These are phyloP conservation scores for Exserohilum rostratum DNA, from an alignment of 2,329 filamentous ascomycete genomes.

Conservation along the genomic window DNA sequence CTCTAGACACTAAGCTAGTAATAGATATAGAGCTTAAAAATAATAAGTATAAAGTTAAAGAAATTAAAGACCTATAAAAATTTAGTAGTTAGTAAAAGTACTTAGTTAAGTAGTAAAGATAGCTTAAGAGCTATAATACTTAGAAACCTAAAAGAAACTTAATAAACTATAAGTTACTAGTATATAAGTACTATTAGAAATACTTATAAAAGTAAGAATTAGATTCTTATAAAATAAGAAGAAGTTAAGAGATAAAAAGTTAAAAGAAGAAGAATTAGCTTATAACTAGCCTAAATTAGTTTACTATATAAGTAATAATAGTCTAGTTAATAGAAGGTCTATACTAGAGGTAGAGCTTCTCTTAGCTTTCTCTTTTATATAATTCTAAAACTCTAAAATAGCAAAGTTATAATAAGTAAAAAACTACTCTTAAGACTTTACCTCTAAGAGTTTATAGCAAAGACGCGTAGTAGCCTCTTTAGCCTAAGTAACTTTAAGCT, in stretches of 20 bases:
- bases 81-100: not conserved
- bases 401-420: not conserved
- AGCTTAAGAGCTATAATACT: not conserved
- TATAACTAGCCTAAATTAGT: slow-evolving; percentile 1
- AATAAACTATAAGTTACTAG: not conserved
- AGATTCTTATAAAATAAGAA: too few relatives aligned
- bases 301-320: not conserved
- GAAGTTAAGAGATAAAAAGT: not conserved
- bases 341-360: not conserved
- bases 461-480: not conserved
- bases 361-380: not conserved
- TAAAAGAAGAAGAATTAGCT: too few relatives aligned
- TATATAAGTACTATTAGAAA: not conserved
- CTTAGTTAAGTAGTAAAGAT: not conserved
- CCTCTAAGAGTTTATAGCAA: not conserved
- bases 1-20: not conserved
- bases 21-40: not conserved
- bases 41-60: not conserved
- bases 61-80: not conserved
- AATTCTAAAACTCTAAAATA: not conserved
- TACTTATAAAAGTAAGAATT: not conserved
- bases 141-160: not conserved
- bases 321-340: not conserved
- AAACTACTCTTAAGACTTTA: not conserved
- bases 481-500: not conserved